Conservation (phyloP, 2,329 filamentous ascomycete genomes). For the Fusarium sp. region DNA sequence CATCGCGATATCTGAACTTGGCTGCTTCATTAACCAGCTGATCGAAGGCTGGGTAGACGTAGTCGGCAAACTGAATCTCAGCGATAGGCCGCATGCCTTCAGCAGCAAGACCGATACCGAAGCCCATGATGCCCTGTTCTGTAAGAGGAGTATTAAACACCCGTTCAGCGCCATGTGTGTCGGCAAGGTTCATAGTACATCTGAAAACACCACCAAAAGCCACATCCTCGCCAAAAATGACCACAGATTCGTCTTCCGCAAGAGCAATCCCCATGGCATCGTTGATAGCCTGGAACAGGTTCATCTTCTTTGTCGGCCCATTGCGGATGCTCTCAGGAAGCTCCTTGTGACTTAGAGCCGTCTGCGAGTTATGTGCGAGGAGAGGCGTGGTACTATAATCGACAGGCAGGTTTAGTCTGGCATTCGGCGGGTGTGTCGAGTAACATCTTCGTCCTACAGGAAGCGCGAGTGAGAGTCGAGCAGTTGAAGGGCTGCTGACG, state of each 20-base stretch:
- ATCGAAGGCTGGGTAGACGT: constrained; percentile 92
- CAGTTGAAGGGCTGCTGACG: constrained; percentile 25
- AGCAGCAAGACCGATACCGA: constrained; percentile 89
- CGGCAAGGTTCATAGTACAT: constrained; percentile 90
- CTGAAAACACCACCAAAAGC: constrained; percentile 97
- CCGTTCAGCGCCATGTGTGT: constrained; percentile 86
- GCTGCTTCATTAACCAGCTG: constrained; percentile 94
- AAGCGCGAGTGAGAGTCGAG: constrained; percentile 38
- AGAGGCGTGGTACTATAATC: constrained; percentile 88
- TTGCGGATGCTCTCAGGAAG: constrained; percentile 74
- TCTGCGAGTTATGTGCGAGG: constrained; percentile 81
- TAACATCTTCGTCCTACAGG: constrained; percentile 54
- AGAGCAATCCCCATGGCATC: constrained; percentile 87
- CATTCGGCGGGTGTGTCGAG: constrained; percentile 70
- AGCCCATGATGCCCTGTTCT: constrained; percentile 95
- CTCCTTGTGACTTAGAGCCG: constrained; percentile 78
- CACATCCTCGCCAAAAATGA: constrained; percentile 97
- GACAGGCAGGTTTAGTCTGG: constrained; percentile 83
- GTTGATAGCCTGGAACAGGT: constrained; percentile 95
- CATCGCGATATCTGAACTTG: constrained; percentile 85
- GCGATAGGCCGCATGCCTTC: constrained; percentile 94
- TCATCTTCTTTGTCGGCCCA: constrained; percentile 85
- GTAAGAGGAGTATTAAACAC: constrained; percentile 97
- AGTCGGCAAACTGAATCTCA: constrained; percentile 96
- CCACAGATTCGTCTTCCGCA: constrained; percentile 83